Conservation (phyloP, 2,329 filamentous ascomycete species). For the Pseudogymnoascus sp. region DNA sequence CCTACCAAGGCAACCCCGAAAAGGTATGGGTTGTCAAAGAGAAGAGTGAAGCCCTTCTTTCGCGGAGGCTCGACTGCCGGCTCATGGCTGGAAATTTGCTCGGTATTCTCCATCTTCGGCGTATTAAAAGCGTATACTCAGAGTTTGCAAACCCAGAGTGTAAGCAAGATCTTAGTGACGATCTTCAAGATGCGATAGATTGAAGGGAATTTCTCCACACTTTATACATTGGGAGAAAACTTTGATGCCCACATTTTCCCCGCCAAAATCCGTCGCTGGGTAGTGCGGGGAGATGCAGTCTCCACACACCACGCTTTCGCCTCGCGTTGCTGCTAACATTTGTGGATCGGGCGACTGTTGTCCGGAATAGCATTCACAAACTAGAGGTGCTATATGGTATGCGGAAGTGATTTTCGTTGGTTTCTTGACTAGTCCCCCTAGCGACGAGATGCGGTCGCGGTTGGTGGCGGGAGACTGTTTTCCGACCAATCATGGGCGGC, state of each 20-base stretch:
- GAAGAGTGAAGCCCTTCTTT: background rate
- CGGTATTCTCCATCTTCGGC: background rate
- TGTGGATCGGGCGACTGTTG: conserved; percentile 6
- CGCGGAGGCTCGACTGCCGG: background rate
- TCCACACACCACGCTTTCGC: background rate
- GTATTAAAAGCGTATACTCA: background rate
- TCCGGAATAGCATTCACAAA: background rate
- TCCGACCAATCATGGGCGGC: background rate
- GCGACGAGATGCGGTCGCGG: background rate
- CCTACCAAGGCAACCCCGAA: conserved; percentile 32
- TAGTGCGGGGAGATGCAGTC: conserved; percentile 1
- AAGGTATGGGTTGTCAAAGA: conserved; percentile 29
- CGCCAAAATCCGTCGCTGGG: background rate
- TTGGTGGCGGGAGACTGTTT: background rate
- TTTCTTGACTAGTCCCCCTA: background rate
- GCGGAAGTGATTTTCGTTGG: background rate
- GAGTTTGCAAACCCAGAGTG: background rate
- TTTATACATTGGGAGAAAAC: background rate
- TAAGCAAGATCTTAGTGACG: background rate
- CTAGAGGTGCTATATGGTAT: background rate
- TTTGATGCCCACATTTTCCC: conserved; percentile 1
- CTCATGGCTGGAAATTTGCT: background rate
- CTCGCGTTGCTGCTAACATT: background rate
- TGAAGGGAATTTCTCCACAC: conserved; percentile 1
- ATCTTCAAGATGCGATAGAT: background rate